phyloP scores from a whole-genome alignment of 2,329 filamentous ascomycete species.

The Periconia sp. region DNA sequence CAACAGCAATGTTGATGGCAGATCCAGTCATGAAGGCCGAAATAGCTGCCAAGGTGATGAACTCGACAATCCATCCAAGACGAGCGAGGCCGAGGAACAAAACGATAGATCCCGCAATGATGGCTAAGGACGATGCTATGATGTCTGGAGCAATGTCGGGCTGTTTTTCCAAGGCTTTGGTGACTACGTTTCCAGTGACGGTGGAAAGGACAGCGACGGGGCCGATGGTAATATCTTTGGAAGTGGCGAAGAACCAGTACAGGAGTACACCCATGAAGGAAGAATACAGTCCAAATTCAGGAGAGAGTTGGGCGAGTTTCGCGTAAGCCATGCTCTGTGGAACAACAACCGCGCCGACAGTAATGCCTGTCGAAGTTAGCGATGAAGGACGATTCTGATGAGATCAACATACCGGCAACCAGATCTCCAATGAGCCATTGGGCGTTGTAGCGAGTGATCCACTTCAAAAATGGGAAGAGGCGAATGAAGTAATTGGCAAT shows the following conservation, averaged over 20 bases:
- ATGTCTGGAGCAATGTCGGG: constrained; percentile 50
- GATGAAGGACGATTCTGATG: neutral
- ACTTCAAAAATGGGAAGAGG: constrained; percentile 87
- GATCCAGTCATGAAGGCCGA: constrained; percentile 98
- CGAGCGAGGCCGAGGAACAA: constrained; percentile 79
- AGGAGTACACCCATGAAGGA: constrained; percentile 95
- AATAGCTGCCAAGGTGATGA: constrained; percentile 89
- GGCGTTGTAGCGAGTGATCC: constrained; percentile 87
- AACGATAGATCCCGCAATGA: constrained; percentile 82
- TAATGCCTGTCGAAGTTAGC: constrained; percentile 60
- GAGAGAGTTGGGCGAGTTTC: constrained; percentile 75
- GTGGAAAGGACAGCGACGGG: constrained; percentile 96
- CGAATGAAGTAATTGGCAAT: constrained; percentile 67
- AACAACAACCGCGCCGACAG: constrained; percentile 79
- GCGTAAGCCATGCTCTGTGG: constrained; percentile 98
- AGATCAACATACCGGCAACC: constrained; percentile 73
- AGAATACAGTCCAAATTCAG: constrained; percentile 88
- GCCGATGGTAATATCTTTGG: constrained; percentile 97
- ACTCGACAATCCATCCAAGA: constrained; percentile 88
- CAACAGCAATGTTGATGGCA: constrained; percentile 83
- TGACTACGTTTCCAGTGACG: constrained; percentile 80
- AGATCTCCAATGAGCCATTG: constrained; percentile 91
- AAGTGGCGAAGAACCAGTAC: constrained; percentile 98
- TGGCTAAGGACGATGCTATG: constrained; percentile 65
- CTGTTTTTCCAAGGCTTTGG: constrained; percentile 62